Conservation (phyloP, 2,329 filamentous ascomycete genomes). For the Emmonsiellopsis sp. region DNA sequence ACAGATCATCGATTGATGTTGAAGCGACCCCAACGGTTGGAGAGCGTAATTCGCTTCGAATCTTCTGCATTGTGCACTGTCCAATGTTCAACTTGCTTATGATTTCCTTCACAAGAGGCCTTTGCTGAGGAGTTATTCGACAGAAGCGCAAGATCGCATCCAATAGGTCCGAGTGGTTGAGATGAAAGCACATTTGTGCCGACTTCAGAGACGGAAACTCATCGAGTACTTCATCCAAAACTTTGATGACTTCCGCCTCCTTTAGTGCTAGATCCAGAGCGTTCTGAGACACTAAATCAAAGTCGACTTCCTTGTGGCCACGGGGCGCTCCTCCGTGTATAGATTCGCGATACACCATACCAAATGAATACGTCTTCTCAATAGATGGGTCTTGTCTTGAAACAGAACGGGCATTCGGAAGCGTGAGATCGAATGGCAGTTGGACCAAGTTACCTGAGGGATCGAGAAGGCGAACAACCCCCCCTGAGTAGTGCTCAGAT, state of each 20-base stretch:
- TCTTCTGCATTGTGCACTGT: constrained; percentile 71
- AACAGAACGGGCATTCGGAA: constrained; percentile 77
- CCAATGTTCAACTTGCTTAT: constrained; percentile 81
- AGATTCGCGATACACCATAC: constrained; percentile 74
- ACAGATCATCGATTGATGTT: constrained; percentile 82
- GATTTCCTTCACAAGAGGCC: constrained; percentile 67
- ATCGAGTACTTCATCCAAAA: constrained; percentile 80
- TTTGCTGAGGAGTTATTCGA: constrained; percentile 60
- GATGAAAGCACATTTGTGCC: constrained; percentile 72
- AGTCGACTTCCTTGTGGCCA: constrained; percentile 83
- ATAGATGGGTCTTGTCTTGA: constrained; percentile 57
- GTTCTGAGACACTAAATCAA: constrained; percentile 84
- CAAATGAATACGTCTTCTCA: constrained; percentile 77
- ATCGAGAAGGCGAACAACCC: constrained; percentile 73
- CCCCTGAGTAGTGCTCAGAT: constrained; percentile 65
- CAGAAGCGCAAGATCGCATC: constrained; percentile 87
- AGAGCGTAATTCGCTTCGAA: constrained; percentile 73
- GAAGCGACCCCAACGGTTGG: constrained; percentile 72
- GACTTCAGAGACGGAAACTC: constrained; percentile 67
- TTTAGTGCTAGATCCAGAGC: constrained; percentile 76
- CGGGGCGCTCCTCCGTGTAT: constrained; percentile 71
- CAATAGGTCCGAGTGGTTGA: constrained; percentile 81
- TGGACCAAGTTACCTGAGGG: constrained; percentile 80
- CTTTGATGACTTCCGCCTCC: constrained; percentile 89
- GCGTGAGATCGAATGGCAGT: constrained; percentile 84